Evolutionary conservation across 2,329 filamentous ascomycete genomes (phyloP).

Genomic region (Fusarium torulosum): DNA sequence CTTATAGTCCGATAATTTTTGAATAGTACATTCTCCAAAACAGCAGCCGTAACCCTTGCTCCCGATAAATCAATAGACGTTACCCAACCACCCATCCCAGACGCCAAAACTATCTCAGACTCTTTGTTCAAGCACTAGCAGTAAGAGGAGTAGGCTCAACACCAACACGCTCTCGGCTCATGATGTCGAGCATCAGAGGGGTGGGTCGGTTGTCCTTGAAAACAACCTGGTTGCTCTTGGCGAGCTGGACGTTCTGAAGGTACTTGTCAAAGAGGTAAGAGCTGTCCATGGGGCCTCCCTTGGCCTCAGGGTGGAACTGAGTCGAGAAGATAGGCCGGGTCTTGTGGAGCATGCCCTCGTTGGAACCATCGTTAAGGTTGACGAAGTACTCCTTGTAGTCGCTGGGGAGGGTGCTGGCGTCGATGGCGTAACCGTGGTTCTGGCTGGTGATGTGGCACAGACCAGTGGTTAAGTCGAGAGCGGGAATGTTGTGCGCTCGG

Average conservation of each 20-base stretch:
- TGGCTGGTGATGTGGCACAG: slow-evolving; percentile 99
- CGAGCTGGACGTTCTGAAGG: slow-evolving; percentile 86
- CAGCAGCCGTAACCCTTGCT: slow-evolving; percentile 24
- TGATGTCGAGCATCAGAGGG: slow-evolving; percentile 87
- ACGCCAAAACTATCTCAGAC: slow-evolving; percentile 34
- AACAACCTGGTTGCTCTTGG: slow-evolving; percentile 84
- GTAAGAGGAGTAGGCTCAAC: slow-evolving; percentile 76
- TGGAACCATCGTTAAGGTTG: slow-evolving; percentile 97
- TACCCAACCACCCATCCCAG: slow-evolving; percentile 32
- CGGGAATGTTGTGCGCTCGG: slow-evolving; percentile 98
- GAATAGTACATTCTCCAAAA: slow-evolving; percentile 11
- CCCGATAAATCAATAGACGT: slow-evolving; percentile 24
- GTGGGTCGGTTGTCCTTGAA: slow-evolving; percentile 90
- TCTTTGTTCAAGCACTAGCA: slow-evolving; percentile 56
- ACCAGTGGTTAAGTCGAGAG: slow-evolving; percentile 92
- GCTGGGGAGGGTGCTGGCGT: slow-evolving; percentile 80
- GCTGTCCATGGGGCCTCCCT: slow-evolving; percentile 95
- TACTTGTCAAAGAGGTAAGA: slow-evolving; percentile 98
- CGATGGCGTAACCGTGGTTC: slow-evolving; percentile 98
- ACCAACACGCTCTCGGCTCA: slow-evolving; percentile 94
- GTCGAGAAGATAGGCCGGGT: slow-evolving; percentile 97
- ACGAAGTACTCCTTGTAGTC: slow-evolving; percentile 99
- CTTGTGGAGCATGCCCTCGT: slow-evolving; percentile 97
- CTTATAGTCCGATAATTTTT: slow-evolving; percentile 6
- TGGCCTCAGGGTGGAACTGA: slow-evolving; percentile 98